These are phyloP conservation scores for Exobasidium cylindrosporum DNA, from an alignment of 1,284 basidiomycete species.

Conservation along the genomic window DNA sequence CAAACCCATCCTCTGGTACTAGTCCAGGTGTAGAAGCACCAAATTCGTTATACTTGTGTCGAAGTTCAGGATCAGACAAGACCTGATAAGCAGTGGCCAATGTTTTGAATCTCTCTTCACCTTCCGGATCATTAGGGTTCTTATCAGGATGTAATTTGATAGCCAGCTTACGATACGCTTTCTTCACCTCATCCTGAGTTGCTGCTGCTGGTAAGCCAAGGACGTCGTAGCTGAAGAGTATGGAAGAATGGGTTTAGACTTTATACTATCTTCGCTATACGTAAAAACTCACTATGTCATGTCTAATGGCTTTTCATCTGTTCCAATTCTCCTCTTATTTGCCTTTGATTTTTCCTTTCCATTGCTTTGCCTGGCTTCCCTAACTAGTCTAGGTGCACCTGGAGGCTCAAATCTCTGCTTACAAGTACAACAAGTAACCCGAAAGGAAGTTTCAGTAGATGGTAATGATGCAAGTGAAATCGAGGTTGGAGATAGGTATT, in stretches of 20 bases:
- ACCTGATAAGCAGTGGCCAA: slow-evolving; percentile 63
- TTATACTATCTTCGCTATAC: not conserved
- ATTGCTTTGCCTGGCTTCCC: slow-evolving; percentile 37
- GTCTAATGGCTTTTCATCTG: slow-evolving; percentile 52
- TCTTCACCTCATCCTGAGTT: slow-evolving; percentile 84
- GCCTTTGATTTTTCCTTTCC: slow-evolving; percentile 22
- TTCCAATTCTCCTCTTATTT: slow-evolving; percentile 49
- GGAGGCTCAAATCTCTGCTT: slow-evolving; percentile 50
- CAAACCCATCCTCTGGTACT: slow-evolving; percentile 54
- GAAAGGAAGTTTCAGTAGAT: slow-evolving; percentile 41
- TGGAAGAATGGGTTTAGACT: not conserved
- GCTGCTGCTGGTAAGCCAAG: slow-evolving; percentile 73
- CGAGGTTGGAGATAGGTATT: slow-evolving; percentile 39
- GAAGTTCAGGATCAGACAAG: slow-evolving; percentile 77
- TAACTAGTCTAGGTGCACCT: slow-evolving; percentile 37
- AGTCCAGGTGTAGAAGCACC: slow-evolving; percentile 56
- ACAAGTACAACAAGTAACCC: slow-evolving; percentile 48
- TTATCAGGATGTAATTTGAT: slow-evolving; percentile 76
- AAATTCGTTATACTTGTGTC: slow-evolving; percentile 69
- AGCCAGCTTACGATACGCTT: slow-evolving; percentile 88
- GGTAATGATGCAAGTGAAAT: slow-evolving; percentile 29
- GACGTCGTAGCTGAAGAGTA: slow-evolving; percentile 59
- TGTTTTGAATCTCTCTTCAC: slow-evolving; percentile 69
- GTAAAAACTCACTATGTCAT: slow-evolving; percentile 37
- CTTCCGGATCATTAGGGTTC: slow-evolving; percentile 87